Conservation (phyloP, 2,329 filamentous ascomycete genomes). For the Immersiporthe knoxdaviesiana region DNA sequence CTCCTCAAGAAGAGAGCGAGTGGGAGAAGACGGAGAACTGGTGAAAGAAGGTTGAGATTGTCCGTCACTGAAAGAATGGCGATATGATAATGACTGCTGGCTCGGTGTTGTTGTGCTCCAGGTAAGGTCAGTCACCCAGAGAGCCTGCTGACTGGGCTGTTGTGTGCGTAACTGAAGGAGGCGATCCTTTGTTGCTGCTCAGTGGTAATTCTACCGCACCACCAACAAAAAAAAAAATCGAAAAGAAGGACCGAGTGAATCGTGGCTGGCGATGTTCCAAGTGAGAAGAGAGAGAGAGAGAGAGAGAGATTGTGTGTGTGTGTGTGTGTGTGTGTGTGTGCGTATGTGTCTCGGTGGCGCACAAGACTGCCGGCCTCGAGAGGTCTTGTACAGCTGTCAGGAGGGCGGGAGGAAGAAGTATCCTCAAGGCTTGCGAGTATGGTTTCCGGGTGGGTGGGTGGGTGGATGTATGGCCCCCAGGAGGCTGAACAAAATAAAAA, state of each 20-base stretch:
- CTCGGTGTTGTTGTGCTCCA: neutral
- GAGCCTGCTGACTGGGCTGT: too few relatives aligned
- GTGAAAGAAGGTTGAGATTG: neutral
- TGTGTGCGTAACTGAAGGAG: too few relatives aligned
- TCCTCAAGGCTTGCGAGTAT: neutral
- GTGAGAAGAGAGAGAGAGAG: too few relatives aligned
- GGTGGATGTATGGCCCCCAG: neutral
- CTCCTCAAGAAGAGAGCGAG: too few relatives aligned
- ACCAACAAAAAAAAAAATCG: too few relatives aligned
- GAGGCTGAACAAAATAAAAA: too few relatives aligned
- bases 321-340: too few relatives aligned
- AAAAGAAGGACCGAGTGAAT: neutral
- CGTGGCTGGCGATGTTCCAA: constrained; percentile 9
- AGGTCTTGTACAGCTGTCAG: neutral
- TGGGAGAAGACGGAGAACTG: too few relatives aligned
- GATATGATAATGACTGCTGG: neutral
- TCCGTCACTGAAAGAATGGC: too few relatives aligned
- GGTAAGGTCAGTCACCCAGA: neutral
- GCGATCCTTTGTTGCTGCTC: too few relatives aligned
- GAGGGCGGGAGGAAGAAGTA: neutral
- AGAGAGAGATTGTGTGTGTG: neutral
- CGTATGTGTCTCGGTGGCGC: neutral
- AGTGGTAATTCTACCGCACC: too few relatives aligned
- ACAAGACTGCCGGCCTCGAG: constrained; percentile 2
- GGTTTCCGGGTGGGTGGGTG: neutral